phyloP scores from a whole-genome alignment of 1,139 yeast species.

The Candida dubliniensis region DNA sequence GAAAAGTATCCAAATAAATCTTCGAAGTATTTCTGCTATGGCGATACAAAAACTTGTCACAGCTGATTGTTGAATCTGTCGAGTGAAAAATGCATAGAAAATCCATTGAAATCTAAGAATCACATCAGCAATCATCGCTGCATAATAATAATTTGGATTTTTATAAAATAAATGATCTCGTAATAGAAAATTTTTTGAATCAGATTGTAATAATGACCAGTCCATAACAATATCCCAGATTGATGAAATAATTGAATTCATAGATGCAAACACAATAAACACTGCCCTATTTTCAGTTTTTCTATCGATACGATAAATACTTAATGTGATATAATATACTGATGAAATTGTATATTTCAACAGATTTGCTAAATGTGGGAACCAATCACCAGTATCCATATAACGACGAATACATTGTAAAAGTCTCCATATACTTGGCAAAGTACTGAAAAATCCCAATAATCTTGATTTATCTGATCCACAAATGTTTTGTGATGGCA shows the following conservation, averaged over 20 bases:
- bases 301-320: slow-evolving; percentile 72
- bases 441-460: slow-evolving; percentile 79
- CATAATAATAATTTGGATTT: slow-evolving; percentile 61
- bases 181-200: slow-evolving; percentile 57
- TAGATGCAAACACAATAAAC: slow-evolving; percentile 70
- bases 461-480: slow-evolving; percentile 75
- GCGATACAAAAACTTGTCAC: slow-evolving; percentile 85
- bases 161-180: slow-evolving; percentile 71
- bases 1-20: slow-evolving; percentile 86
- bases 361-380: slow-evolving; percentile 95
- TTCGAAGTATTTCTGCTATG: slow-evolving; percentile 72
- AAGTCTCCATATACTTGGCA: slow-evolving; percentile 90
- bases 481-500: slow-evolving; percentile 48
- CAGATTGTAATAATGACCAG: slow-evolving; percentile 81
- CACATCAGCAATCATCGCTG: slow-evolving; percentile 72
- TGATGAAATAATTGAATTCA: slow-evolving; percentile 69
- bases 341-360: slow-evolving; percentile 68
- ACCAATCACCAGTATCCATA: slow-evolving; percentile 91
- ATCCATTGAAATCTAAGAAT: slow-evolving; percentile 87
- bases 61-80: slow-evolving; percentile 84
- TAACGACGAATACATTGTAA: slow-evolving; percentile 90
- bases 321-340: slow-evolving; percentile 69
- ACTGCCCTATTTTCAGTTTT: slow-evolving; percentile 45
- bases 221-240: slow-evolving; percentile 95
- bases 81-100: slow-evolving; percentile 70